Base-by-base conservation (phyloP, 2,329 filamentous ascomycete species). In the Rutstroemia sp. region DNA sequence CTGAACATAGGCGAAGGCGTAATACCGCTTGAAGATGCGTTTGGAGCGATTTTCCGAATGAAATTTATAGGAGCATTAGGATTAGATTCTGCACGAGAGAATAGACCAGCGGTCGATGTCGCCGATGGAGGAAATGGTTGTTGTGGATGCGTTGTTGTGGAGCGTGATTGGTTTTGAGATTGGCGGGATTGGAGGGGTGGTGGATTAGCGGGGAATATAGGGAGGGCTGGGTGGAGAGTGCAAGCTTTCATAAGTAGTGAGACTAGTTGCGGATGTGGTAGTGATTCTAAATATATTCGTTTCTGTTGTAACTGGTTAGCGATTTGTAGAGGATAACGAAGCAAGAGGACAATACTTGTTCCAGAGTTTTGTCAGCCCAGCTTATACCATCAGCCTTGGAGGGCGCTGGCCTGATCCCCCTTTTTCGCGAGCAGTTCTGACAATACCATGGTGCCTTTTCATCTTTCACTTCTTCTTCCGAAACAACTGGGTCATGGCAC, bases 401-500 rank as follows among this genome's bases (percentile, higher is more conserved):
- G 52, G 48, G 60, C 39, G 69, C 72, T 17, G 72, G 55, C 41
- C 76, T 73, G 58, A 69, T 75, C 62, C 75, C 74, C 50, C 71
- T 75, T 69, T 75, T 80, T 48, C 67, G 72, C 57, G 68, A 69
- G 68, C 89, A 92, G 27, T 78, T 75, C 6, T 73, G 72, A 66
- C 89, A 94, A 66, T 83, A 81, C 88, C 89, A 94, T 61, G 84
- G 81, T 58, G 81, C 81, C 60, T 82, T 80, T 60, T 83, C 76
- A 58, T 88, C 79, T 38, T 78, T 77, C 48, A 92, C 80, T 19
- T 87, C 81, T 17, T 85, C 81, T 59, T 86, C 80, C n/a, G 79
- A 77, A 58, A 95, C 88, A 8, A 80, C 79, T 1, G 89, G 89
- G 57, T 88, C 80, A 69, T 95, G 89, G 66, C 89, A 95, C 65